phyloP scores from a whole-genome alignment of 2,329 filamentous ascomycete genomes.

The Trichoderma pleuroti region DNA sequence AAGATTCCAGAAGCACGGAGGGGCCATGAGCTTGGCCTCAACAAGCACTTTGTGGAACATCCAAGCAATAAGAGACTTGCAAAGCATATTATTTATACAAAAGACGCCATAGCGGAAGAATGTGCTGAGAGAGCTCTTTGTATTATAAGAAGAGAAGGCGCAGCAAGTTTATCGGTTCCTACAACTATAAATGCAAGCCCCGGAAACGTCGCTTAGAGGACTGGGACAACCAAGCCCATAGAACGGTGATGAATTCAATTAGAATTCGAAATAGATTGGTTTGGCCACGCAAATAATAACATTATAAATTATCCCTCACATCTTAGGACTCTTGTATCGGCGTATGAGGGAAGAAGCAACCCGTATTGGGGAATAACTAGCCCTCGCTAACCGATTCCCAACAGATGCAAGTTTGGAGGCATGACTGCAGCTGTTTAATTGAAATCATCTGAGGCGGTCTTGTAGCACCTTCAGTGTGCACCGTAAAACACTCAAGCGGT shows the following conservation, averaged over 20 bases:
- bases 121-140: not conserved
- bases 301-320: not conserved
- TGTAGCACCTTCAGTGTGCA: not conserved
- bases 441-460: too few relatives aligned
- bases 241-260: not conserved
- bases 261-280: not conserved
- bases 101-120: not conserved
- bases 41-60: constrained; percentile 17
- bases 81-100: constrained; percentile 9
- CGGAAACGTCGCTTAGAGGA: not conserved
- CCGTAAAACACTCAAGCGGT: not conserved
- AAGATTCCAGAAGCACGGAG: constrained; percentile 11
- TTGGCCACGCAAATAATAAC: not conserved
- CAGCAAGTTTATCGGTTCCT: rapidly evolving
- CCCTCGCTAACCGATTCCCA: too few relatives aligned
- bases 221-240: not conserved
- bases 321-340: not conserved
- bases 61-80: constrained; percentile 14
- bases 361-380: too few relatives aligned
- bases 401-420: too few relatives aligned
- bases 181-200: not conserved
- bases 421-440: too few relatives aligned
- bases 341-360: too few relatives aligned
- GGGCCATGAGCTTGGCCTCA: not conserved
- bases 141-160: not conserved